These are phyloP conservation scores for Cunninghamia lanceolata DNA, from an alignment of 75 land plant species.

Conservation along the genomic window DNA sequence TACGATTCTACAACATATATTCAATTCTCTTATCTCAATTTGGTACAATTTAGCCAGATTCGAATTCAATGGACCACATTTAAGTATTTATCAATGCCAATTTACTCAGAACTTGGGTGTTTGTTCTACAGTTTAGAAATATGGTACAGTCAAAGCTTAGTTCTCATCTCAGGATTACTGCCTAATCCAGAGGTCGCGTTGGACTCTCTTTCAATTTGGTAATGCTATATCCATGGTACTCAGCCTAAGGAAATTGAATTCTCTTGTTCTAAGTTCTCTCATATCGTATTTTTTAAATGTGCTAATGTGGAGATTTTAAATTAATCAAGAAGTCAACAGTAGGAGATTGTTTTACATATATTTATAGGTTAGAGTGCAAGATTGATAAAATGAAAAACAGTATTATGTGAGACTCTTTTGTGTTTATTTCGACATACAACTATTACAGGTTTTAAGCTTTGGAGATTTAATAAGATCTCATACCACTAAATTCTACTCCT, in stretches of 20 bases:
- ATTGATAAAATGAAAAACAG: neutral
- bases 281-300: too few species aligned
- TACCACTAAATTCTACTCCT: neutral
- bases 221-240: neutral
- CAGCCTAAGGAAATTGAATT: too few species aligned
- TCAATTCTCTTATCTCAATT: too few species aligned
- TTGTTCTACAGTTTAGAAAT: neutral
- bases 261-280: too few species aligned
- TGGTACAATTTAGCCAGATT: neutral
- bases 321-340: neutral
- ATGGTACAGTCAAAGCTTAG: neutral
- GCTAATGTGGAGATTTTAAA: neutral
- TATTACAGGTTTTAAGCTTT: neutral
- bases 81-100: too few species aligned
- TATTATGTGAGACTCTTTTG: neutral
- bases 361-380: neutral
- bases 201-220: neutral
- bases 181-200: neutral
- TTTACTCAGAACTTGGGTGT: neutral
- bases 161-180: neutral
- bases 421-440: neutral
- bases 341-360: neutral
- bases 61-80: too few species aligned
- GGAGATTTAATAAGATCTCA: neutral
- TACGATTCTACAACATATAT: conserved; percentile 7